phyloP scores from a whole-genome alignment of 805 yeast genomes.

The Metschnikowia sp. region DNA sequence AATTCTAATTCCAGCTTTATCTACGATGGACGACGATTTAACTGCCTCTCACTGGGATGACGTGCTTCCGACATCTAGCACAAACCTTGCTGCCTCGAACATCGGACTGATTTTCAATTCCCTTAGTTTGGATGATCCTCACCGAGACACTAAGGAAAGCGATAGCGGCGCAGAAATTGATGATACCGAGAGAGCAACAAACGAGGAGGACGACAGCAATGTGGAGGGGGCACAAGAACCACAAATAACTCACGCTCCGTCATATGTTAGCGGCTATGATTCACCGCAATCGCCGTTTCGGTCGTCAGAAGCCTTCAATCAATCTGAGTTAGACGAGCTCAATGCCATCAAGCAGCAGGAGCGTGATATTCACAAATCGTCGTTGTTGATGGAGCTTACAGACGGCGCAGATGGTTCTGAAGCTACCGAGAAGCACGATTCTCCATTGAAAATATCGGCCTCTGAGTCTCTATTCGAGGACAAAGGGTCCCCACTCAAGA shows the following conservation, averaged over 20 bases:
- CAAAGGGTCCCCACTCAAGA: constrained; percentile 27
- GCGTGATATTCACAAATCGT: constrained; percentile 25
- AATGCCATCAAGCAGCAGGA: constrained; percentile 35
- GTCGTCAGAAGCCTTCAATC: constrained; percentile 7
- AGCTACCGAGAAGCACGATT: constrained; percentile 8
- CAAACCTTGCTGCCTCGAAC: constrained; percentile 1
- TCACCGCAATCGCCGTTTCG: background rate
- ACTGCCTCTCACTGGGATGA: constrained; percentile 64
- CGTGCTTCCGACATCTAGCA: constrained; percentile 35
- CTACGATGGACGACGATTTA: constrained; percentile 45
- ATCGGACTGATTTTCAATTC: constrained; percentile 14
- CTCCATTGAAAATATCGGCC: constrained; percentile 17
- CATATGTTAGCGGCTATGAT: background rate
- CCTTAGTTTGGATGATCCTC: constrained; percentile 14
- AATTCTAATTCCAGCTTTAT: too few species aligned
- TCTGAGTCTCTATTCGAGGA: constrained; percentile 34
- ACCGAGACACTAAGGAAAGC: constrained; percentile 16
- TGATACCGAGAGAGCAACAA: constrained; percentile 3
- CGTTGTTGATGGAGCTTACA: constrained; percentile 14
- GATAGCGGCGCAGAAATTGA: constrained; percentile 5
- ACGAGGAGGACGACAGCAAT: constrained; percentile 7
- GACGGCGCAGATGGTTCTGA: constrained; percentile 8
- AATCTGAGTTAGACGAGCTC: constrained; percentile 20
- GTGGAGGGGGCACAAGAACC: background rate
- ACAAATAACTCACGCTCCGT: background rate